phyloP scores from a whole-genome alignment of 2,329 filamentous ascomycete genomes.

The Hypoxylon sp. region DNA sequence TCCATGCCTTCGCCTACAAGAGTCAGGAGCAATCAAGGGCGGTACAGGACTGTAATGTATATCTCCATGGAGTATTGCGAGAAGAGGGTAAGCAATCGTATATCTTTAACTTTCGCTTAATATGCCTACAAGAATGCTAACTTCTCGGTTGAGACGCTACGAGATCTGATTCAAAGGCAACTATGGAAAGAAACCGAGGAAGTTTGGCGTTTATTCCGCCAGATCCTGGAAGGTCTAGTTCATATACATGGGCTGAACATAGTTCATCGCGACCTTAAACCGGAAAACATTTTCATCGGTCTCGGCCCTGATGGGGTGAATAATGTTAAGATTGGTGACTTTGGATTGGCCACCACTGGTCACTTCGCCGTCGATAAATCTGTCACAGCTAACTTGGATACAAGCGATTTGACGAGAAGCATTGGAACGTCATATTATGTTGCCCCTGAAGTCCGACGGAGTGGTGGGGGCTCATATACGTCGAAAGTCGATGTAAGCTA shows the following conservation, averaged over 20 bases:
- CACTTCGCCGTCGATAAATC: slow-evolving; percentile 77
- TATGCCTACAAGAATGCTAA: slow-evolving; percentile 27
- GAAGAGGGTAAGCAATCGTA: slow-evolving; percentile 73
- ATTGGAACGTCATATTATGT: slow-evolving; percentile 90
- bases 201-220: slow-evolving; percentile 90
- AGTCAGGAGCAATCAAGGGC: slow-evolving; percentile 60
- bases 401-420: slow-evolving; percentile 77
- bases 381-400: slow-evolving; percentile 60
- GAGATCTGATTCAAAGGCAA: slow-evolving; percentile 85
- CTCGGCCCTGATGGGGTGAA: slow-evolving; percentile 78
- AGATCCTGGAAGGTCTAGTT: slow-evolving; percentile 88
- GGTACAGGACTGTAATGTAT: slow-evolving; percentile 83
- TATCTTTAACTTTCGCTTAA: background rate
- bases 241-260: slow-evolving; percentile 94
- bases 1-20: slow-evolving; percentile 48
- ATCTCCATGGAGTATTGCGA: slow-evolving; percentile 99
- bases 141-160: slow-evolving; percentile 73
- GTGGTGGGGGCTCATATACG: slow-evolving; percentile 82
- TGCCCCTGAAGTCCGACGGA: slow-evolving; percentile 89
- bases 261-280: slow-evolving; percentile 95
- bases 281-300: slow-evolving; percentile 94
- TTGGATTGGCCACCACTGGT: slow-evolving; percentile 92
- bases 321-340: slow-evolving; percentile 96
- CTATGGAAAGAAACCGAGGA: slow-evolving; percentile 82
- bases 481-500: slow-evolving; percentile 87